Evolutionary conservation across 371 early-diverging fungal species (phyloP).

Genomic region (Mortierella sp.): DNA sequence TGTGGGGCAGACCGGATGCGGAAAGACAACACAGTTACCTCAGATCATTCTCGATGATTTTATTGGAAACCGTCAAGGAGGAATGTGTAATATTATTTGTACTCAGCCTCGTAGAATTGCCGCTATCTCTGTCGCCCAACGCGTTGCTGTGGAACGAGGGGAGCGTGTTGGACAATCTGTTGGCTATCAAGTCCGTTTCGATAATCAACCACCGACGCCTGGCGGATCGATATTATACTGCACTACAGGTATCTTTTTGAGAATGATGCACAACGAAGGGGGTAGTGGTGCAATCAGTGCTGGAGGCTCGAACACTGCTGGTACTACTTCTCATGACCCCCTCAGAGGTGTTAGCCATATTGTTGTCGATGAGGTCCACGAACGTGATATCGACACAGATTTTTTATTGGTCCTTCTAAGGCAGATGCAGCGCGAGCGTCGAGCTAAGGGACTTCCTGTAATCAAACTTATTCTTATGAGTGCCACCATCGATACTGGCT

Average conservation of each 20-base stretch:
- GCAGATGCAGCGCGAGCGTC: conserved; percentile 57
- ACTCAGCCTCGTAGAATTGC: conserved; percentile 92
- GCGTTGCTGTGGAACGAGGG: conserved; percentile 79
- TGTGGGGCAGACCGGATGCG: conserved; percentile 86
- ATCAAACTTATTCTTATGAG: conserved; percentile 77
- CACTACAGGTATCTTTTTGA: conserved; percentile 72
- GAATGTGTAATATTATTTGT: conserved; percentile 69
- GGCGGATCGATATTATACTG: conserved; percentile 68
- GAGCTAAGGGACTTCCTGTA: conserved; percentile 48
- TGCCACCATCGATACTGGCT: conserved; percentile 73
- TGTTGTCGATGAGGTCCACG: conserved; percentile 79
- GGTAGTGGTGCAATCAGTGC: conserved; percentile 1
- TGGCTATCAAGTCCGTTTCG: conserved; percentile 80
- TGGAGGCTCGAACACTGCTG: conserved; percentile 13
- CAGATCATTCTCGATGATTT: conserved; percentile 74
- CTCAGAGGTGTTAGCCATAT: conserved; percentile 70
- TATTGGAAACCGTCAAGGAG: conserved; percentile 47
- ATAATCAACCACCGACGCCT: conserved; percentile 58
- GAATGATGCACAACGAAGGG: conserved; percentile 67
- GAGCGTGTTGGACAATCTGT: conserved; percentile 62
- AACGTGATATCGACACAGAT: conserved; percentile 76
- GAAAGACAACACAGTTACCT: conserved; percentile 86
- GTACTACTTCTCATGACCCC: conserved; percentile 45
- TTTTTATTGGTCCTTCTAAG: conserved; percentile 69
- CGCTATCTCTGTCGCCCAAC: conserved; percentile 84